Base-by-base conservation (phyloP, 352 stramenopile genomes). In the Phytopythium oedochilum region DNA sequence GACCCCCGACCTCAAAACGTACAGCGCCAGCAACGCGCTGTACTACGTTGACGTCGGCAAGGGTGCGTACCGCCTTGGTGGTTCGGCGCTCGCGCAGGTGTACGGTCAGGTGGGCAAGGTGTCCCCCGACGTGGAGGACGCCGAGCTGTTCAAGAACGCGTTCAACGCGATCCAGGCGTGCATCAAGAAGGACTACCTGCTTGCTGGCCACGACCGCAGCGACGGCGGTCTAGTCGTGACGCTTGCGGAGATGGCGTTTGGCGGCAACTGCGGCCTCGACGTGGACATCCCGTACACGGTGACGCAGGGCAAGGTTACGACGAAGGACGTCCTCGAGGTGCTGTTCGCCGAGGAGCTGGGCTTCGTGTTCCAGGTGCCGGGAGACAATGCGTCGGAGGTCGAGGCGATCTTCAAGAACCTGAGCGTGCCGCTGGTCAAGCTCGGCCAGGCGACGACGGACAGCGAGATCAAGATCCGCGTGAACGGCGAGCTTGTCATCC, bases 201-300 rank as follows among this genome's bases (percentile, higher is more conserved):
- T 98, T 3, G 90, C 97, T 52, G 97, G 97, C n/a, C 97, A 99
- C 75, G 97, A 99, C 71, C 86, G 97, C 61, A 99, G 92, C 46
- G 97, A 99, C 75, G 97, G 97, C 63, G 97, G 97, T 65, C 78
- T 99, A 23, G 80, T 97, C 26, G 88, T 97, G 9, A 88, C 94
- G 22, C 71, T 99, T 10, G 65, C 99, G 15, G 97, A 99, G 73
- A 99, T 99, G 97, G 95, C 96, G 1, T 99, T 99, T 66, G 92
- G 95, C 22, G 97, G 97, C 53, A 98, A 99, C 78, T 98, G 97
- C 63, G 96, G 97, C 34, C 71, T 99, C 15, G 74, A 97, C 32
- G 80, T 99, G 9, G 73, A 97, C 57, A 81, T 99, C 50, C 89
- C 78, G 10, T 75, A 71, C 35, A 15, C 70, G 11, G 54, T 59